Evolutionary conservation across 2,329 filamentous ascomycete species (phyloP).

Genomic region (Elsinoe arachidis): DNA sequence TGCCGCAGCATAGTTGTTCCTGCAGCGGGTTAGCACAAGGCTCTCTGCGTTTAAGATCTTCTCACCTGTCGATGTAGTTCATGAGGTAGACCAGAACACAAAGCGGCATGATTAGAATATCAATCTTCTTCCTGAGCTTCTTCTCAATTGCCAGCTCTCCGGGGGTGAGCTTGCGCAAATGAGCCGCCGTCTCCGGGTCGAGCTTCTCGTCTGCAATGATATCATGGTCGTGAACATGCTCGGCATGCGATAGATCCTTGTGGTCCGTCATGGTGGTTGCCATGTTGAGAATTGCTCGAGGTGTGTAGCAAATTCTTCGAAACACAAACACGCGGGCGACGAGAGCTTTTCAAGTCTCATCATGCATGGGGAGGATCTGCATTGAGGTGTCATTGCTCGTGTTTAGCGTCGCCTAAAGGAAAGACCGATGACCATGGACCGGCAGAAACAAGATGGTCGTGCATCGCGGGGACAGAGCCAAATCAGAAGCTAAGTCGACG

Average conservation of each 20-base stretch:
- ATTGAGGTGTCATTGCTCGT: conserved; percentile 7
- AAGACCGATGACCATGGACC: neutral
- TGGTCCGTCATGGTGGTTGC: neutral
- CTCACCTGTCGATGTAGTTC: conserved; percentile 53
- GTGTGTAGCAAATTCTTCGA: neutral
- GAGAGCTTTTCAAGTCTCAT: neutral
- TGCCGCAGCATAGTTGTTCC: conserved; percentile 57
- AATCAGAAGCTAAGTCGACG: conserved; percentile 1
- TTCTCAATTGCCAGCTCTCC: conserved; percentile 39
- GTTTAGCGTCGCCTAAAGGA: conserved; percentile 8
- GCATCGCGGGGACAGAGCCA: neutral
- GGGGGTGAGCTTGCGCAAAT: conserved; percentile 22
- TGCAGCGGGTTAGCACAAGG: conserved; percentile 11
- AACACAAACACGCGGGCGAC: neutral
- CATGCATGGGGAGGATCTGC: neutral
- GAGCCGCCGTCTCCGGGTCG: conserved; percentile 19
- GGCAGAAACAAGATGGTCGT: neutral
- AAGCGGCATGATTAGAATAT: conserved; percentile 58
- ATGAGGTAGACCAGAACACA: conserved; percentile 67
- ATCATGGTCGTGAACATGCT: conserved; percentile 23
- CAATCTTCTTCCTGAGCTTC: conserved; percentile 60
- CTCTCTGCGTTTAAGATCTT: neutral
- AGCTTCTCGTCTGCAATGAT: conserved; percentile 15
- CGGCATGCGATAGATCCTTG: conserved; percentile 5
- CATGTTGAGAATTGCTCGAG: neutral